phyloP scores from a whole-genome alignment of 2,329 filamentous ascomycete genomes.

The Penicillium verrucosum region DNA sequence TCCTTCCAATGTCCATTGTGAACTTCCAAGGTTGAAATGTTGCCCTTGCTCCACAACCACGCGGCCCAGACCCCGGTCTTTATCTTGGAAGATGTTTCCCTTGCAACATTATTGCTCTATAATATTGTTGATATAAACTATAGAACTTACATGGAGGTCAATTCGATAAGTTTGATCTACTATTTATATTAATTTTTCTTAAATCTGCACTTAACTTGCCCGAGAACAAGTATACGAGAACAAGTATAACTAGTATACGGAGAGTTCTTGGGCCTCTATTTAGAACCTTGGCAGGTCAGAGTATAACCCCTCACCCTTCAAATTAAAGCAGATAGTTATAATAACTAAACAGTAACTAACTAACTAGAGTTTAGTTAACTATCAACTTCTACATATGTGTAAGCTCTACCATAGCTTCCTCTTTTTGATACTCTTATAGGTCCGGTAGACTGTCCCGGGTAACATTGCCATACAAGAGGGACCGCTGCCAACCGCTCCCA shows the following conservation, averaged over 20 bases:
- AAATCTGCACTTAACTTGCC: background rate
- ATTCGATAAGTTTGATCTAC: background rate
- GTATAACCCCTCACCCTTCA: background rate
- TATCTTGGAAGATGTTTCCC: background rate
- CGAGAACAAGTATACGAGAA: background rate
- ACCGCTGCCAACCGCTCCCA: background rate
- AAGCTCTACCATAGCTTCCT: background rate
- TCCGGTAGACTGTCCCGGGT: background rate
- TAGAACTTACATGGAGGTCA: background rate
- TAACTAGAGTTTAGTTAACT: background rate
- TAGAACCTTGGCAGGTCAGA: background rate
- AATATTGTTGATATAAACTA: background rate
- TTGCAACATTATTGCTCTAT: background rate
- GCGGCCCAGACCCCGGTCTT: conserved; percentile 10
- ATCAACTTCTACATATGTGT: background rate
- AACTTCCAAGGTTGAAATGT: background rate
- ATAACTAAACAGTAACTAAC: background rate
- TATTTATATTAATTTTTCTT: background rate
- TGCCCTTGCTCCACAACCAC: conserved; percentile 7
- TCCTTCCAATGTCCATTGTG: background rate
- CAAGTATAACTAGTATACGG: background rate
- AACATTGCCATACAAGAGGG: background rate
- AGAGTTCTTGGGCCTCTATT: background rate
- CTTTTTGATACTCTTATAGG: background rate
- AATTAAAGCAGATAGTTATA: background rate